Percentiles rank a stretch among this genome's conserved stretches.
These are phyloP conservation scores for Pezicula carpinea DNA, from an alignment of 2,329 filamentous ascomycete genomes.

Conservation along the genomic window DNA sequence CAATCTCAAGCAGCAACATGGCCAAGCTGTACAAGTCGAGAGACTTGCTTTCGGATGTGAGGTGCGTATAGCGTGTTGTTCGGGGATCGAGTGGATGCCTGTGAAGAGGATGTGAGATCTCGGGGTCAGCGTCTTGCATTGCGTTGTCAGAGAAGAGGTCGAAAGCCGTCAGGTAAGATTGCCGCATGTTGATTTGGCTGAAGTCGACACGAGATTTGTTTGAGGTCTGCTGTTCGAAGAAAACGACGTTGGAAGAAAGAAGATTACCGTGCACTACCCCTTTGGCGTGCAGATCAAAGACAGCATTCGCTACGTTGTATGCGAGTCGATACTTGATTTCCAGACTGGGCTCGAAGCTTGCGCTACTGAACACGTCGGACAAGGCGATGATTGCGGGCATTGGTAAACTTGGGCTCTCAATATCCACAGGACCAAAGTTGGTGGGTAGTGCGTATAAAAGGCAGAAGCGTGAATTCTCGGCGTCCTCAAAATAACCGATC, in stretches of 20 bases:
- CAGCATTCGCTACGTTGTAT: constrained; percentile 65
- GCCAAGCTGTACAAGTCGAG: constrained; percentile 70
- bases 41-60: constrained; percentile 51
- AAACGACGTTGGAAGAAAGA: constrained; percentile 61
- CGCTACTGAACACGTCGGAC: constrained; percentile 44
- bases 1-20: constrained; percentile 68
- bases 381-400: constrained; percentile 41
- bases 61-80: constrained; percentile 42
- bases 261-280: constrained; percentile 69
- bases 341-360: constrained; percentile 57
- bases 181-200: constrained; percentile 52
- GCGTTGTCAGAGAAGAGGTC: constrained; percentile 58
- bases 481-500: constrained; percentile 71
- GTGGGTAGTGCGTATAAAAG: constrained; percentile 71
- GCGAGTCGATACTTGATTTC: constrained; percentile 75
- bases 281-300: constrained; percentile 68
- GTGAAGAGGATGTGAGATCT: constrained; percentile 33
- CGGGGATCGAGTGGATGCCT: constrained; percentile 63
- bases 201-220: constrained; percentile 17
- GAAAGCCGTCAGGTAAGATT: constrained; percentile 68
- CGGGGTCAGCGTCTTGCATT: constrained; percentile 24
- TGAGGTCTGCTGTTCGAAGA: constrained; percentile 40
- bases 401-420: constrained; percentile 40
- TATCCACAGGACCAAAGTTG: constrained; percentile 54
- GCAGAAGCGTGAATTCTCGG: constrained; percentile 64